Conservation (phyloP, 1,139 yeast genomes). For the Geotrichum bryndzae region DNA sequence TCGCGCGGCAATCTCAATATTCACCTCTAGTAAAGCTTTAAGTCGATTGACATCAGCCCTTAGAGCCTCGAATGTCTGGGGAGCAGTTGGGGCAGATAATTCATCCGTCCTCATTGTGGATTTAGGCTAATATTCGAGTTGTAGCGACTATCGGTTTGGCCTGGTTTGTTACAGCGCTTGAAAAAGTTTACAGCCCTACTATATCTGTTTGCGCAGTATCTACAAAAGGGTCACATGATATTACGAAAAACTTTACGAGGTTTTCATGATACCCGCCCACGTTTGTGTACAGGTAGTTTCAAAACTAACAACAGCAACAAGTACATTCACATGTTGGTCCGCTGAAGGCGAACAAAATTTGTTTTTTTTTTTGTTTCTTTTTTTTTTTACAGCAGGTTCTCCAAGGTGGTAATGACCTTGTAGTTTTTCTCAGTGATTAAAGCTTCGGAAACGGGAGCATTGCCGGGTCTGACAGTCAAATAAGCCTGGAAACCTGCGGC, state of each 20-base stretch:
- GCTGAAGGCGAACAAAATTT: neutral
- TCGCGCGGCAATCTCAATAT: conserved; percentile 62
- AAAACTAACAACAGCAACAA: neutral
- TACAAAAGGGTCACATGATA: no score
- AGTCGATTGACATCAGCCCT: conserved; percentile 59
- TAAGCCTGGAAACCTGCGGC: conserved; percentile 55
- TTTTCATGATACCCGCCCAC: no score
- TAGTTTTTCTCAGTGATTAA: conserved; percentile 9
- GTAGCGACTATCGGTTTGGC: neutral
- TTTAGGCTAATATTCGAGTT: neutral
- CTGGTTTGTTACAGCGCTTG: neutral
- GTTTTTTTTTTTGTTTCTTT: no score
- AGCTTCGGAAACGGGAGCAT: conserved; percentile 43
- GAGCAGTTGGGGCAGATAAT: neutral
- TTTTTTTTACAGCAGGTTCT: conserved; percentile 5
- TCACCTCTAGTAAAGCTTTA: conserved; percentile 70
- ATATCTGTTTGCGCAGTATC: no score
- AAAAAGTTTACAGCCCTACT: no score
- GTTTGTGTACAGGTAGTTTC: no score
- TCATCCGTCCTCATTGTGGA: neutral
- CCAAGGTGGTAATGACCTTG: conserved; percentile 14
- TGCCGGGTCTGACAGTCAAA: conserved; percentile 72
- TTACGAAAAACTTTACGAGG: no score
- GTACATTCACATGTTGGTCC: neutral
- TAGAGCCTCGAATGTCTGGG: neutral